Conservation (phyloP, 768 basidiomycete genomes). For the Podaxis sp. region DNA sequence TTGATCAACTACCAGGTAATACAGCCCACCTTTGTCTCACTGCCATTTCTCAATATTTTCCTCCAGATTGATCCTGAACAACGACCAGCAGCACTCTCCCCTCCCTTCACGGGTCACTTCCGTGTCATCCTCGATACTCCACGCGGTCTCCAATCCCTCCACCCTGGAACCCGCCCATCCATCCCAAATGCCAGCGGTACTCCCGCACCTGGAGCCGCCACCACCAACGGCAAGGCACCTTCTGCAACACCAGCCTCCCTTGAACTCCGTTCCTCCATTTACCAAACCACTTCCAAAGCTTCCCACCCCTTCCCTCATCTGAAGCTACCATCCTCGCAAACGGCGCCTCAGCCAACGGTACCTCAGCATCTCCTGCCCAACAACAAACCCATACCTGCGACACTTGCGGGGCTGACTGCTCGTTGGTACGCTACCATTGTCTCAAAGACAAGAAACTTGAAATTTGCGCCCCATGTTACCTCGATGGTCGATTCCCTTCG, state of each 20-base stretch:
- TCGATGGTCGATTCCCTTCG: conserved; percentile 95
- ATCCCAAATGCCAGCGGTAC: conserved; percentile 43
- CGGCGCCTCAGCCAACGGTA: conserved; percentile 52
- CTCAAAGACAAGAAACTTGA: conserved; percentile 91
- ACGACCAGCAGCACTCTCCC: conserved; percentile 89
- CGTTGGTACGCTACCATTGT: conserved; percentile 84
- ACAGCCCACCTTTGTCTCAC: conserved; percentile 3
- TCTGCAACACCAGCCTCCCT: conserved; percentile 66
- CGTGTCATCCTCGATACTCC: conserved; percentile 97
- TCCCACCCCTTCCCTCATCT: conserved; percentile 61
- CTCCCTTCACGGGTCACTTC: conserved; percentile 99
- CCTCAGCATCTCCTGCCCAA: conserved; percentile 44
- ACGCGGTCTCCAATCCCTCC: conserved; percentile 91
- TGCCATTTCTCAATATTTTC: conserved; percentile 7
- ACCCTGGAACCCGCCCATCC: conserved; percentile 69
- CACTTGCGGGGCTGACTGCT: conserved; percentile 94
- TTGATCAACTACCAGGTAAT: conserved; percentile 96
- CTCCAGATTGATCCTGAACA: conserved; percentile 94
- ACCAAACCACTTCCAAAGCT: conserved; percentile 85
- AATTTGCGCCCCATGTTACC: conserved; percentile 90
- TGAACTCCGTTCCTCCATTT: conserved; percentile 85
- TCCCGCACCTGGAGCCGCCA: conserved; percentile 18
- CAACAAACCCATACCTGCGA: conserved; percentile 73
- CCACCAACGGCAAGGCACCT: conserved; percentile 21
- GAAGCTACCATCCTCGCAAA: conserved; percentile 70